Conservation (phyloP, 768 basidiomycete genomes). For the Tricholoma matsutake region DNA sequence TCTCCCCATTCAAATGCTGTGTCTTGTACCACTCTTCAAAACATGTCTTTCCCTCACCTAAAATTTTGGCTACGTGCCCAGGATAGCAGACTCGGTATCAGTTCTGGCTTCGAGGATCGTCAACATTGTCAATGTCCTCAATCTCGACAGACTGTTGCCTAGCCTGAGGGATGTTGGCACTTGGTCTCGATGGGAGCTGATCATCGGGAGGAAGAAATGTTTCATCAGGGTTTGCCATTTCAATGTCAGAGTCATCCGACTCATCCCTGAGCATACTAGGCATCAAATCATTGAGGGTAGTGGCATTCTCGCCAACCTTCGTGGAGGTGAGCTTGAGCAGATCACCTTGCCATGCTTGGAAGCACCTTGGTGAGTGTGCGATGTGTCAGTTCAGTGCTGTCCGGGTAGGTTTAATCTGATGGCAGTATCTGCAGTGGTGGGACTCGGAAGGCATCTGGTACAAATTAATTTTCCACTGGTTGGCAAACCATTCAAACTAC, state of each 20-base stretch:
- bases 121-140: constrained; percentile 1
- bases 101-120: background rate
- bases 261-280: background rate
- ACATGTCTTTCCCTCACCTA: constrained; percentile 7
- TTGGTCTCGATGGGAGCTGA: background rate
- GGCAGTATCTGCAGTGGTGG: constrained; percentile 3
- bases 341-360: constrained; percentile 2
- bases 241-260: background rate
- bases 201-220: background rate
- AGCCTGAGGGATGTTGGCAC: background rate
- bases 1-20: constrained; percentile 2
- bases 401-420: constrained; percentile 1
- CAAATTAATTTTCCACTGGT: background rate
- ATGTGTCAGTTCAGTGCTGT: constrained; percentile 4
- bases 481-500: background rate
- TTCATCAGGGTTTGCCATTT: background rate
- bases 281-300: background rate
- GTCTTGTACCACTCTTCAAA: constrained; percentile 14
- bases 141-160: background rate
- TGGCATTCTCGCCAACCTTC: background rate
- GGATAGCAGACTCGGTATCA: background rate
- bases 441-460: background rate
- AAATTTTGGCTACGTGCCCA: constrained; percentile 5
- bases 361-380: background rate
- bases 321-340: background rate